A percentile compares a stretch with the other conserved stretches of the same genome.
phyloP scores from a whole-genome alignment of 2,329 filamentous ascomycete species.

The Annulohypoxylon truncatum region DNA sequence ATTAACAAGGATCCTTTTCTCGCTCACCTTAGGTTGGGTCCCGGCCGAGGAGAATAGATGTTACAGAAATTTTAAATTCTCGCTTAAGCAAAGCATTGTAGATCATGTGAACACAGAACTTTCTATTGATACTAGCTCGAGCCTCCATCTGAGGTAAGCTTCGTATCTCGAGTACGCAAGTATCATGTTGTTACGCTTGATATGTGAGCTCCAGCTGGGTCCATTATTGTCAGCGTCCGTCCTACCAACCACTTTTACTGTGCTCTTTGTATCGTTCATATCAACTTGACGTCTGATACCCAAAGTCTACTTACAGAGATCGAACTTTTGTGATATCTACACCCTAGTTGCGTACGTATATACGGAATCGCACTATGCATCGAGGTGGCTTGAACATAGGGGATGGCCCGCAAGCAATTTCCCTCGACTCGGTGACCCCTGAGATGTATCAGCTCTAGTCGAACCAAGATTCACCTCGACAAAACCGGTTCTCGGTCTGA shows the following conservation, averaged over 20 bases:
- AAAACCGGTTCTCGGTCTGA: background rate
- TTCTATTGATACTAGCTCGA: background rate
- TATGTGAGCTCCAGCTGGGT: background rate
- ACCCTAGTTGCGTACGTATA: background rate
- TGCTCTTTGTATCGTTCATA: conserved; percentile 6
- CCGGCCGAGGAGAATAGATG: background rate
- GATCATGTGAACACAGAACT: conserved; percentile 5
- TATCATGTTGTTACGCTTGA: background rate
- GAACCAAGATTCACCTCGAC: conserved; percentile 5
- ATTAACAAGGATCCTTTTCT: background rate
- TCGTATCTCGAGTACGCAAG: conserved; percentile 1
- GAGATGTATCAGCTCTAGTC: conserved; percentile 23
- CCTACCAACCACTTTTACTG: background rate
- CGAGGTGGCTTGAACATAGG: conserved; percentile 23
- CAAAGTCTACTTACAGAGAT: background rate
- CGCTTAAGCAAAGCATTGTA: background rate
- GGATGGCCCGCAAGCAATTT: conserved; percentile 26
- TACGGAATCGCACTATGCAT: conserved; percentile 22
- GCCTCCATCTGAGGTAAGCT: conserved; percentile 8
- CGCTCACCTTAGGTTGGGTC: background rate
- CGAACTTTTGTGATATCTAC: conserved; percentile 2
- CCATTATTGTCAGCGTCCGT: background rate
- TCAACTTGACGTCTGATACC: background rate
- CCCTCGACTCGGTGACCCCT: conserved; percentile 19
- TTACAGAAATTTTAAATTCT: conserved; percentile 3